A percentile compares a stretch with the other conserved stretches of the same genome.
Evolutionary conservation across 805 yeast genomes (phyloP).

Genomic region (Millerozyma miso): DNA sequence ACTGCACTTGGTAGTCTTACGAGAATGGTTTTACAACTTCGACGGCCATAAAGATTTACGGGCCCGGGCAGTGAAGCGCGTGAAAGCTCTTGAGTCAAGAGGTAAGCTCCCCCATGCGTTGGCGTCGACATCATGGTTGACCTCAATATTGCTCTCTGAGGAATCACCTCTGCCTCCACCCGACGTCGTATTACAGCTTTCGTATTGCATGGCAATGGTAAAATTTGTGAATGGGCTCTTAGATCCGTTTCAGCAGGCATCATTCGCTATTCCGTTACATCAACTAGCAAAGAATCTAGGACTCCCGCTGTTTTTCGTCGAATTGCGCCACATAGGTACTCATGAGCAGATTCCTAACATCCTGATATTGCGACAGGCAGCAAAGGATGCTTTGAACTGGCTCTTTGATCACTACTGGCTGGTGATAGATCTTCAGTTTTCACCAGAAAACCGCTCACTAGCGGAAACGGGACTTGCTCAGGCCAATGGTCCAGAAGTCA

Average conservation of each 20-base stretch:
- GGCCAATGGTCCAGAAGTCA: conserved; percentile 16
- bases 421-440: conserved; percentile 11
- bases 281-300: conserved; percentile 63
- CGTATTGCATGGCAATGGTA: conserved; percentile 71
- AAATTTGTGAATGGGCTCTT: conserved; percentile 87
- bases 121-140: conserved; percentile 59
- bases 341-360: conserved; percentile 80
- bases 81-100: conserved; percentile 51
- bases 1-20: conserved; percentile 43
- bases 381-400: conserved; percentile 69
- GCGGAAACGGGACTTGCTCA: not conserved
- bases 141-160: conserved; percentile 46
- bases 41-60: conserved; percentile 25
- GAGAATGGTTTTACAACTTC: conserved; percentile 50
- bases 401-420: conserved; percentile 71
- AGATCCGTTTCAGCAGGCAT: conserved; percentile 81
- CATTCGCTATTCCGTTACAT: conserved; percentile 74
- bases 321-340: conserved; percentile 83
- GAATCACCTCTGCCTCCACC: conserved; percentile 17
- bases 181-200: conserved; percentile 38
- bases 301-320: conserved; percentile 82
- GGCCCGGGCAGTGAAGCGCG: conserved; percentile 46
- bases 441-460: not conserved
- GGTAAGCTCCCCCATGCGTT: conserved; percentile 71
- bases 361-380: conserved; percentile 58